A percentile compares a stretch with the other conserved stretches of the same genome.
phyloP scores from a whole-genome alignment of 306 rosid genomes.

The Cicer bijugum region DNA sequence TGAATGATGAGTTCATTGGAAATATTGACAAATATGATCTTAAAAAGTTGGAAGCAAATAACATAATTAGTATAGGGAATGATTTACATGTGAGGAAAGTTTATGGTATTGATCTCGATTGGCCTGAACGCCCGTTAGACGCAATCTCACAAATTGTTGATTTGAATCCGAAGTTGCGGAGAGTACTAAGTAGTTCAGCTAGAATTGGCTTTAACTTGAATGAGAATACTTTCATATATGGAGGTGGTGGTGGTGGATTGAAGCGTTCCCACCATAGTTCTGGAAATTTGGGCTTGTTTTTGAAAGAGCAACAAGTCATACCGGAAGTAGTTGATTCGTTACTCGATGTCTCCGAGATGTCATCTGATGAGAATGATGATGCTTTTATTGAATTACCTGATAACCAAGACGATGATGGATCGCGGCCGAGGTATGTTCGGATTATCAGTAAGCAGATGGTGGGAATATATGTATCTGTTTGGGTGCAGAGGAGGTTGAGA shows the following conservation, averaged over 20 bases:
- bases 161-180: constrained; percentile 68
- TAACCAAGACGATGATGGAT: constrained; percentile 41
- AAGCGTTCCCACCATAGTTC: constrained; percentile 70
- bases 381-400: constrained; percentile 55
- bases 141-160: constrained; percentile 69
- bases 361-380: constrained; percentile 61
- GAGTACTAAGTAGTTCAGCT: constrained; percentile 81
- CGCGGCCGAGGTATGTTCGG: constrained; percentile 66
- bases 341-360: constrained; percentile 52
- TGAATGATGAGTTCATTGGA: constrained; percentile 50
- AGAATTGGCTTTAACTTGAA: constrained; percentile 66
- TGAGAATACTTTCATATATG: constrained; percentile 53
- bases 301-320: constrained; percentile 55
- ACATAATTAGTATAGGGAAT: constrained; percentile 52
- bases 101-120: constrained; percentile 73
- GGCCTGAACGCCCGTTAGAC: constrained; percentile 93
- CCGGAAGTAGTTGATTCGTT: constrained; percentile 59
- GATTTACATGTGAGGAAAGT: constrained; percentile 63
- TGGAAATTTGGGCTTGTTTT: constrained; percentile 59
- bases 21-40: constrained; percentile 42
- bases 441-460: constrained; percentile 98
- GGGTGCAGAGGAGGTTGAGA: constrained; percentile 92
- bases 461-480: constrained; percentile 86
- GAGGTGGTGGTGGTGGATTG: constrained; percentile 49
- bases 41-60: constrained; percentile 51